Evolutionary conservation across 2,329 filamentous ascomycete genomes (phyloP).

Genomic region (Nothopassalora personata): DNA sequence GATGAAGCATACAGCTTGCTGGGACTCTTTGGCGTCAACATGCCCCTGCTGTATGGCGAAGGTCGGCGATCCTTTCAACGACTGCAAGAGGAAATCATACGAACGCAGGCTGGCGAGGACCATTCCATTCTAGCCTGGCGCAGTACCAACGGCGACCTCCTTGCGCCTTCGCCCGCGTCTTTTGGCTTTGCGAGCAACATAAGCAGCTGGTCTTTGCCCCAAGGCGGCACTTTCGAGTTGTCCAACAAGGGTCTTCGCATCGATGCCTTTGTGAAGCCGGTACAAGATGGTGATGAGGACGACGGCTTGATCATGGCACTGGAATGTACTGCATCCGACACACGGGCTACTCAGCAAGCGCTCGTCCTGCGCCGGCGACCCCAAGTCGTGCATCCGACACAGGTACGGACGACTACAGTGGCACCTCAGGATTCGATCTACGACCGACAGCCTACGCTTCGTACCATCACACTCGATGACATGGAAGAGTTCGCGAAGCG

Average conservation of each 20-base stretch:
- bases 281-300: neutral
- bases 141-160: neutral
- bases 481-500: neutral
- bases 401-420: neutral
- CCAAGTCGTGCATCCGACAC: neutral
- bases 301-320: neutral
- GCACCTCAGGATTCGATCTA: neutral
- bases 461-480: neutral
- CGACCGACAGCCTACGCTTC: neutral
- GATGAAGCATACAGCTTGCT: slow-evolving; percentile 43
- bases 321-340: neutral
- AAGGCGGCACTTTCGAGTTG: neutral
- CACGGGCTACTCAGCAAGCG: neutral
- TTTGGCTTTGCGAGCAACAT: slow-evolving; percentile 1
- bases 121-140: slow-evolving; percentile 6
- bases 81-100: slow-evolving; percentile 7
- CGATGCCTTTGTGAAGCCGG: neutral
- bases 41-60: slow-evolving; percentile 42
- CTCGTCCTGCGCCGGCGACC: neutral
- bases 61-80: slow-evolving; percentile 8
- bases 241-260: slow-evolving; percentile 2
- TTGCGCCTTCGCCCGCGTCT: neutral
- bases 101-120: slow-evolving; percentile 3
- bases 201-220: neutral
- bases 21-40: slow-evolving; percentile 41